Percentiles rank a stretch among this genome's conserved stretches.
Conservation (phyloP, 2,329 filamentous ascomycete species). For the Polychaeton citri region DNA sequence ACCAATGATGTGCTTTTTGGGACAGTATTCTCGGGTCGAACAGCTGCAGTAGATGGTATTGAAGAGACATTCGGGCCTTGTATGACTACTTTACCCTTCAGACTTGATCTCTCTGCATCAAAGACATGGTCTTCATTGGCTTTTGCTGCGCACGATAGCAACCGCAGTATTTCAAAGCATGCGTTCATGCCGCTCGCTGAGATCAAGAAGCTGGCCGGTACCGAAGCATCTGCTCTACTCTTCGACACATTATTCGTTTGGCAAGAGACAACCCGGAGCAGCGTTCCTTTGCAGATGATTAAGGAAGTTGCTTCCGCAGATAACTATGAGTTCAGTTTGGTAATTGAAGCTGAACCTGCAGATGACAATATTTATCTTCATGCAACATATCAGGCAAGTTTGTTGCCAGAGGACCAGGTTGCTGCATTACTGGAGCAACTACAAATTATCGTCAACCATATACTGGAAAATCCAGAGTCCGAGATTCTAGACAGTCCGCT, state of each 20-base stretch:
- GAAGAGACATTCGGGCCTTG: slow-evolving; percentile 70
- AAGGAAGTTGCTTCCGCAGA: slow-evolving; percentile 50
- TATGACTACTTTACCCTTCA: slow-evolving; percentile 59
- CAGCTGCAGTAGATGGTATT: slow-evolving; percentile 54
- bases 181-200: slow-evolving; percentile 51
- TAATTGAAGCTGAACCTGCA: slow-evolving; percentile 62
- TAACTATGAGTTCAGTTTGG: slow-evolving; percentile 59
- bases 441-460: slow-evolving; percentile 34
- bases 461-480: slow-evolving; percentile 26
- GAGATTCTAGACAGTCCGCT: slow-evolving; percentile 16
- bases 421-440: slow-evolving; percentile 48
- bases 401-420: slow-evolving; percentile 44
- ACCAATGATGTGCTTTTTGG: slow-evolving; percentile 58
- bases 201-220: slow-evolving; percentile 49
- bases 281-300: slow-evolving; percentile 26
- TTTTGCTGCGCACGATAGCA: slow-evolving; percentile 48
- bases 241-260: slow-evolving; percentile 77
- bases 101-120: slow-evolving; percentile 44
- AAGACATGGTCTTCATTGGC: slow-evolving; percentile 48
- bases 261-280: slow-evolving; percentile 52
- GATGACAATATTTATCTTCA: slow-evolving; percentile 34
- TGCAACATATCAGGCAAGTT: slow-evolving; percentile 40
- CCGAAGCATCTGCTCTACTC: slow-evolving; percentile 29
- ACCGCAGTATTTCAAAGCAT: slow-evolving; percentile 52
- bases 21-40: slow-evolving; percentile 69